phyloP scores from a whole-genome alignment of 2,329 filamentous ascomycete genomes.

The Verticillium longisporum region DNA sequence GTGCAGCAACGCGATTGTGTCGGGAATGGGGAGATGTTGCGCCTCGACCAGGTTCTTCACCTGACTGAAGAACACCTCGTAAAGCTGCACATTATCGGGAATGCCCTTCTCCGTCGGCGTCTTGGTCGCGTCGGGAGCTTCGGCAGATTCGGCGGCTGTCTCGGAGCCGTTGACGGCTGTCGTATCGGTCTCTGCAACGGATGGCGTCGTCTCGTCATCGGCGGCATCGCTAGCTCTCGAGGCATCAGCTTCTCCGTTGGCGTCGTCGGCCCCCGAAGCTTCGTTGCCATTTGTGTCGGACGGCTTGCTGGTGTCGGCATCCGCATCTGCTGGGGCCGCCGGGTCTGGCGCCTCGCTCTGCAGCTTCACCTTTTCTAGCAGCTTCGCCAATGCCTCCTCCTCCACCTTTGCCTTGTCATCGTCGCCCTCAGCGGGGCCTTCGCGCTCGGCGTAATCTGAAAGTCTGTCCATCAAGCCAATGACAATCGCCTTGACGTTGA shows the following conservation, averaged over 20 bases:
- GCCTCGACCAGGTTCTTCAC: constrained; percentile 90
- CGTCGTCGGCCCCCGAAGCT: constrained; percentile 14
- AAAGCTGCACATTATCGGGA: constrained; percentile 76
- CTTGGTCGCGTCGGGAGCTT: constrained; percentile 8
- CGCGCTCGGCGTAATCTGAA: constrained; percentile 88
- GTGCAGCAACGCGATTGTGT: constrained; percentile 89
- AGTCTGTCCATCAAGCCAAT: constrained; percentile 96
- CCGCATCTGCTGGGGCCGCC: constrained; percentile 13
- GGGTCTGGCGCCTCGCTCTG: constrained; percentile 19
- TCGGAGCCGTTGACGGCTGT: constrained; percentile 41
- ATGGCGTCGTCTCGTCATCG: constrained; percentile 25
- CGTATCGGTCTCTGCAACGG: constrained; percentile 38
- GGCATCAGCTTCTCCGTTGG: constrained; percentile 15
- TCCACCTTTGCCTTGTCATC: constrained; percentile 73
- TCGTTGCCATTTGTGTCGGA: constrained; percentile 27
- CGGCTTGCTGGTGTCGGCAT: constrained; percentile 17
- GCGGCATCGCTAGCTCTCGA: constrained; percentile 19
- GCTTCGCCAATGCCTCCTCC: constrained; percentile 70
- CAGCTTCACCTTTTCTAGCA: constrained; percentile 73
- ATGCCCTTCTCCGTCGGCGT: constrained; percentile 43
- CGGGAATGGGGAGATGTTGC: constrained; percentile 85
- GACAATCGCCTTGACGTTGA: constrained; percentile 96
- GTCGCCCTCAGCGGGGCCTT: constrained; percentile 63
- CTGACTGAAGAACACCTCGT: constrained; percentile 96
- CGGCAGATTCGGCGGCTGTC: constrained; percentile 13